phyloP scores from a whole-genome alignment of 2,329 filamentous ascomycete genomes.

The Penicillium sp. region DNA sequence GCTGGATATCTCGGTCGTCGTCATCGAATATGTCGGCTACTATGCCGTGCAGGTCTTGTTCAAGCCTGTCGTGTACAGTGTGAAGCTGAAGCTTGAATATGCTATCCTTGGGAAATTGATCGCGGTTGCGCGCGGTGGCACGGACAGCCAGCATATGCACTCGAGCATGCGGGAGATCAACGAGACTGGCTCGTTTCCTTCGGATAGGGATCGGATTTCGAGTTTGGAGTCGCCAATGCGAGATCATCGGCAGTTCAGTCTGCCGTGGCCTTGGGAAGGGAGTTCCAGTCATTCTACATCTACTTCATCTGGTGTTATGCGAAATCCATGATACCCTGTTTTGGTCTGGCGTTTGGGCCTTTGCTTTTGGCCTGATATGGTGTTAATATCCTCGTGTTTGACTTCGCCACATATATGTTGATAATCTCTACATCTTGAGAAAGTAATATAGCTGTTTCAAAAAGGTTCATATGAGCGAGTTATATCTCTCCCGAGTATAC shows the following conservation, averaged over 20 bases:
- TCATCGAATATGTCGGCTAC: conserved; percentile 38
- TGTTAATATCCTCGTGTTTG: not conserved
- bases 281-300: not conserved
- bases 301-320: not conserved
- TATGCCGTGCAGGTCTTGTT: conserved; percentile 40
- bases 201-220: conserved; percentile 2
- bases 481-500: not conserved
- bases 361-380: not conserved
- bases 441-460: not conserved
- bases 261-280: conserved; percentile 11
- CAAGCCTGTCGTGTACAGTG: conserved; percentile 37
- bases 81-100: conserved; percentile 54
- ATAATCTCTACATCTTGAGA: not conserved
- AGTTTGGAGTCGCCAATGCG: not conserved
- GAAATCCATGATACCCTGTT: not conserved
- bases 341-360: not conserved
- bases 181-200: conserved; percentile 8
- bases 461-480: not conserved
- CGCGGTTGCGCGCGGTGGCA: conserved; percentile 14
- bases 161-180: conserved; percentile 13
- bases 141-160: conserved; percentile 6
- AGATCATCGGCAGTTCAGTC: conserved; percentile 5
- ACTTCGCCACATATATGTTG: not conserved
- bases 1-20: conserved; percentile 44
- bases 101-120: conserved; percentile 51